Base-by-base conservation (phyloP, 257 asterid species). In the Solanum habrochaites region DNA sequence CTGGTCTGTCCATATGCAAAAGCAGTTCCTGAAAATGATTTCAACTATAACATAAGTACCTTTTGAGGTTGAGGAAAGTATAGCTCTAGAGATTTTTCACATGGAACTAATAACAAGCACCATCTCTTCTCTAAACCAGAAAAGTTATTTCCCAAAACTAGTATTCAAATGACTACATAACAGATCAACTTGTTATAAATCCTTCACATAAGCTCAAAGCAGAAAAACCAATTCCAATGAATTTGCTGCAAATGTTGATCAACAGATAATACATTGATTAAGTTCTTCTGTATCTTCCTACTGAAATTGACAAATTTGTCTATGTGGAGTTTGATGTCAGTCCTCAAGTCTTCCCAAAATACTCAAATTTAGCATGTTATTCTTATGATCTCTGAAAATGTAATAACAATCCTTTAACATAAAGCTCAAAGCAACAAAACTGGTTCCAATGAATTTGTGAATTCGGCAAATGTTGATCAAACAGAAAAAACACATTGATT, bases 1-100 rank as follows among this genome's bases (percentile, higher is more conserved):
- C 99, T 97, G 69, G 99, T 97, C 92, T 97, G 99, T 40, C 99
- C 99, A 87, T 96, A 97, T 31, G 99, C 99, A 92, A 97, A 97
- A 88, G 96, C 98, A 91, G 99, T 97, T 89, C 99, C 99, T 97
- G 91, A 88, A 92, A 81, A 70, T 66, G 67, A 74, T 27, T 66
- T 74, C 31, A 87, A 82, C 32, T 5, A 52, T 35, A 52, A 29
- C 73, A 87, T 13, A 43, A 32, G 82, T 64, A 15, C 66, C 47
- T 37, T 85, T n/a, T 31, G 42, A 27, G 82, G 82, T 43, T 42
- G 82, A 85, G 82, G 21, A 7, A 70, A 71, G 32, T 85, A 45
- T 85, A 29, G 29, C 20, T 80, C n/a, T 6, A 49, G 69, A 81
- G 21, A 81, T 27, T 81, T 81, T 49, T 81, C 69, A 81, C 69